Percentiles rank a stretch among this genome's conserved stretches.
phyloP scores from a whole-genome alignment of 768 basidiomycete genomes.

The Mycena polygramma region DNA sequence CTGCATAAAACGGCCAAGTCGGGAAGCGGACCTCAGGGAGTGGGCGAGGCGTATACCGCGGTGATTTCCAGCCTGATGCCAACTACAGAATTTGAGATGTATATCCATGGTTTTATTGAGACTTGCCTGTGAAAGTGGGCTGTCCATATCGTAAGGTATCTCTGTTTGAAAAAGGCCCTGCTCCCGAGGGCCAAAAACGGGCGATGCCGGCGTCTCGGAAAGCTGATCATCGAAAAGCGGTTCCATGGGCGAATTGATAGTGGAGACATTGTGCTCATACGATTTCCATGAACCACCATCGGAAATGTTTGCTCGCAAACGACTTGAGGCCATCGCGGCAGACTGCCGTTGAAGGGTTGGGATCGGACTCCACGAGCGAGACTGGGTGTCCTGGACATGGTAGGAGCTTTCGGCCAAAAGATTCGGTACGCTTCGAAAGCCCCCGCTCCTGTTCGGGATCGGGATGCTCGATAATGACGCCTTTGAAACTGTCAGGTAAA shows the following conservation, averaged over 20 bases:
- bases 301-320: constrained; percentile 19
- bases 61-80: constrained; percentile 28
- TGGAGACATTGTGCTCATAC: constrained; percentile 14
- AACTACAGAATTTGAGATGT: constrained; percentile 15
- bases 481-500: not conserved
- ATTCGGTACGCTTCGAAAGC: constrained; percentile 22
- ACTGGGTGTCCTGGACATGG: not conserved
- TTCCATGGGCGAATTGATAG: not conserved
- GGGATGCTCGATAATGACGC: not conserved
- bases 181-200: constrained; percentile 28
- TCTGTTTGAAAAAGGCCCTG: constrained; percentile 33
- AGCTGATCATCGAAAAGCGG: constrained; percentile 10
- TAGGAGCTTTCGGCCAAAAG: constrained; percentile 10
- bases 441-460: constrained; percentile 12
- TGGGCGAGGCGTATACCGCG: constrained; percentile 9
- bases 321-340: constrained; percentile 2
- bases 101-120: not conserved
- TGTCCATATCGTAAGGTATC: constrained; percentile 32
- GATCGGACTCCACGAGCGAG: constrained; percentile 30
- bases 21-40: constrained; percentile 15
- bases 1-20: not conserved
- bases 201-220: constrained; percentile 15
- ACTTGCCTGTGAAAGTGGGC: constrained; percentile 33
- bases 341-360: constrained; percentile 7
- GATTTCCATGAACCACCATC: constrained; percentile 24